Evolutionary conservation across 768 basidiomycete genomes (phyloP), one percentile per base, ranked within the genome.

Genomic region (Russula foetens): DNA sequence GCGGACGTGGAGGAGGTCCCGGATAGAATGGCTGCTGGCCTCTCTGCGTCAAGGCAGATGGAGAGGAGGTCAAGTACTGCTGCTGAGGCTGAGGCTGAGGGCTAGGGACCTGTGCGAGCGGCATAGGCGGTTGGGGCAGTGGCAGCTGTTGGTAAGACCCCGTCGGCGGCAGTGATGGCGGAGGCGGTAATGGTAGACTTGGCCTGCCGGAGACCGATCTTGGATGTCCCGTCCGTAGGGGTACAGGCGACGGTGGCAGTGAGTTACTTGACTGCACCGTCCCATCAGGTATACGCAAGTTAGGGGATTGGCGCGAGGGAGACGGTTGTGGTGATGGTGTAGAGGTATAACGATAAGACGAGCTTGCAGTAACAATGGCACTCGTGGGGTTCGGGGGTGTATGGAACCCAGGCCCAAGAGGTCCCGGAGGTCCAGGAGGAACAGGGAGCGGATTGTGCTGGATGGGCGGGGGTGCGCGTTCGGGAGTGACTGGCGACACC

Each of bases 101-200:
- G 62, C 58, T 63, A 59, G 56, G 38, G 2, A 44, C 14, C 23
- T 47, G 51, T 24, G 38, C 2, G 3, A 63, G 65, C 9, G 59
- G 65, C 2, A 47, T 26, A 39, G 63, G 65, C 7, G 51, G 19
- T 54, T 64, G 64, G 52, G 64, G 61, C 29, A 71, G 67, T 43
- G 71, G 70, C 17, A 71, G 71, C 53, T 72, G 65, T 26, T 68
- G 67, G 39, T 72, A 67, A 31, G 70, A 70, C 21, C 71, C 67
- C 38, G 72, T 65, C 21, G 76, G 74, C 0, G 71, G 73, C 0
- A 72, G 70, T 12, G 31, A 26, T 17, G 75, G 75, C 2, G 63
- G 60, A 2, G 29, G 72, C 65, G 65, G 81, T 33, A 77, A 77
- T 53, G 82, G 83, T 23, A 86, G 73, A 65, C 78, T 77, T 8